A percentile compares a stretch with the other conserved stretches of the same genome.
Conservation (phyloP, 2,329 filamentous ascomycete species). For the Fusarium marasasianum region DNA sequence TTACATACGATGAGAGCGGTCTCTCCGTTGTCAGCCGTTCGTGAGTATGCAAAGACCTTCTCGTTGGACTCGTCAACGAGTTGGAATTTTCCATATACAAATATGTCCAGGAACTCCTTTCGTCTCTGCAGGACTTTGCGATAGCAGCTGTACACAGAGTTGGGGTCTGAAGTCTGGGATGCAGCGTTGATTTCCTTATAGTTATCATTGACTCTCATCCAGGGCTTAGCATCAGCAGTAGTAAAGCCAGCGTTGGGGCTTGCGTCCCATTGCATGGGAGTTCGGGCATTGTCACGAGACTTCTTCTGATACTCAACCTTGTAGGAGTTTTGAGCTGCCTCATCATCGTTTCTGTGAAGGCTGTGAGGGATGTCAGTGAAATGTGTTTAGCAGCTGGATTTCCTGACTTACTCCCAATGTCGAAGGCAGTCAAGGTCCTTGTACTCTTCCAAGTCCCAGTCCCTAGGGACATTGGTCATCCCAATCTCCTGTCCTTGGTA, state of each 20-base stretch:
- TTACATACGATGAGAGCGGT: constrained; percentile 52
- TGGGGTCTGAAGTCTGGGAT: constrained; percentile 56
- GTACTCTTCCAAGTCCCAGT: constrained; percentile 72
- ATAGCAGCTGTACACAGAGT: constrained; percentile 71
- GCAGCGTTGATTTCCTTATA: constrained; percentile 71
- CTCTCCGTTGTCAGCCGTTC: constrained; percentile 45
- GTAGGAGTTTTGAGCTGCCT: constrained; percentile 49
- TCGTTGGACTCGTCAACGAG: constrained; percentile 51
- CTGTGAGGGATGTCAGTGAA: constrained; percentile 33
- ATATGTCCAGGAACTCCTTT: constrained; percentile 68
- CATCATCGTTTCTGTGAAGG: constrained; percentile 52
- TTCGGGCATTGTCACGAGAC: constrained; percentile 74
- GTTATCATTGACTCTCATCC: constrained; percentile 76
- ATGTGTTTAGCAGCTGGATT: background rate
- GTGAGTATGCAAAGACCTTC: constrained; percentile 51
- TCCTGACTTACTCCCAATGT: constrained; percentile 54
- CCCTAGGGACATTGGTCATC: constrained; percentile 69
- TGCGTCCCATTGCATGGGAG: constrained; percentile 77
- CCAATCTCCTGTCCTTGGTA: constrained; percentile 77
- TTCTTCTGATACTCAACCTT: constrained; percentile 63
- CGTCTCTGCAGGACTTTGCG: constrained; percentile 65
- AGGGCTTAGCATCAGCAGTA: constrained; percentile 60
- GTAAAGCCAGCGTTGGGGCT: constrained; percentile 72
- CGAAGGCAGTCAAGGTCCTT: constrained; percentile 72
- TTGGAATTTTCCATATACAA: constrained; percentile 71